Evolutionary conservation across 495 filamentous ascomycete species (phyloP).

Genomic region (Tetracladium marchalianum): DNA sequence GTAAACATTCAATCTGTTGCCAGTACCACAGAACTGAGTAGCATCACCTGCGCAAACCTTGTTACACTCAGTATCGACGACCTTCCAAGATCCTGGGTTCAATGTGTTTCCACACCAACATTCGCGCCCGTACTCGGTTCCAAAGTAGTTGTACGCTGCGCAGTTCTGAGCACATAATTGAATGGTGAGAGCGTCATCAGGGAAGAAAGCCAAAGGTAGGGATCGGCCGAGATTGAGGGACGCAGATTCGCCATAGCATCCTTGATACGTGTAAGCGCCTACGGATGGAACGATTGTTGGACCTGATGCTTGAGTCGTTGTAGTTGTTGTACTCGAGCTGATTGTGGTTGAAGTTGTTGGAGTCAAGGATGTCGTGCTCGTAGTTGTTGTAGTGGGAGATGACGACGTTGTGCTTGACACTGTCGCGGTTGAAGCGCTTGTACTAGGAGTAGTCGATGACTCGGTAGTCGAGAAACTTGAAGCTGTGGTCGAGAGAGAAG

Average conservation of each 20-base stretch:
- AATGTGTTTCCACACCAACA: slow-evolving; percentile 18
- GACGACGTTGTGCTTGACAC: slow-evolving; percentile 1
- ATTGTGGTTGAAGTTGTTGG: slow-evolving; percentile 7
- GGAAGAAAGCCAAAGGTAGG: slow-evolving; percentile 3
- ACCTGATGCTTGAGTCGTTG: slow-evolving; percentile 2
- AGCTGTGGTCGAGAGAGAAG: neutral
- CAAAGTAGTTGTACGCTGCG: slow-evolving; percentile 21
- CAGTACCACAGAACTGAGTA: slow-evolving; percentile 17
- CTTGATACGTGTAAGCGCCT: slow-evolving; percentile 18
- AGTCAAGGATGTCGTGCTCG: neutral
- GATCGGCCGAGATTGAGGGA: slow-evolving; percentile 3
- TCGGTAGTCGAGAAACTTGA: neutral
- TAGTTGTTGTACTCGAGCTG: slow-evolving; percentile 5
- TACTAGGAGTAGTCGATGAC: neutral
- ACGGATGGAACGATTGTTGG: slow-evolving; percentile 6
- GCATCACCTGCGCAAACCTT: slow-evolving; percentile 11
- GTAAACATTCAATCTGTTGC: slow-evolving; percentile 12
- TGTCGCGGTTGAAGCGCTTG: neutral
- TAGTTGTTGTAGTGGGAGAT: slow-evolving; percentile 3
- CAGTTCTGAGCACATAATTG: slow-evolving; percentile 25
- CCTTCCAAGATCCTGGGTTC: slow-evolving; percentile 14
- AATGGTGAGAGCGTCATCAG: slow-evolving; percentile 21
- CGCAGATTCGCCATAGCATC: slow-evolving; percentile 23
- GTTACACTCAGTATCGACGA: slow-evolving; percentile 17
- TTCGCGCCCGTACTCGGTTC: slow-evolving; percentile 24